Base-by-base conservation (phyloP, 306 rosid species). In the Quercus mongolica region DNA sequence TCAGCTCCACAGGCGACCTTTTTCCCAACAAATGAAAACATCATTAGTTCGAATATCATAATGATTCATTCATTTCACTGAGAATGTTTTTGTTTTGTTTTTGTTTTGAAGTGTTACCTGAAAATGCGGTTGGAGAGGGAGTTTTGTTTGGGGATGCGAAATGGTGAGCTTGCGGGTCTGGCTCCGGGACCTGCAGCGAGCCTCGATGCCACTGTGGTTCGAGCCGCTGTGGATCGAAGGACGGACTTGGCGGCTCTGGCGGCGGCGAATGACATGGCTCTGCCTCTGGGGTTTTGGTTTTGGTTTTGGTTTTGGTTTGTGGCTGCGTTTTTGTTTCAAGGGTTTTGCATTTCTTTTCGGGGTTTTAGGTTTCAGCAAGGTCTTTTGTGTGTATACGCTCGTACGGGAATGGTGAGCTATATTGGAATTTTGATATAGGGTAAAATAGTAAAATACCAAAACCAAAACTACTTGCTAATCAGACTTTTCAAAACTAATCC, bases 1-100 rank as follows among this genome's bases (percentile, higher is more conserved):
- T 90, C 93, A 87, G 44, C 80, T 89, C 97, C 62, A 91, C 90
- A 14, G 97, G 94, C 72, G 87, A 90, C 87, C 99, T 92, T 74
- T 3, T 68, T 71, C 3, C 44, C 49, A 67, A 67, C 23, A 35
- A 19, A 10, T 5, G 0, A 65, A n/a, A 65, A 33, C 54, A 15
- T 12, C 9, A 56, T 62, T 44, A 83, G 52, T 20, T 80, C 74
- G n/a, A n/a, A 52, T 59, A 28, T 49, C 14, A 10, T 0, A 49
- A 49, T 0, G 1, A 49, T 49, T 49, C 54, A 49, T 46, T 56
- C 44, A 25, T 19, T 73, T 46, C 57, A 30, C n/a, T 30, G 52
- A 35, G 20, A 44, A 18, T 3, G 46, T 19, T 44, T 69, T 58
- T 54, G 4, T n/a, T 44, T 10, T 4, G 19, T 2, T 31, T 17